Evolutionary conservation across 139 green algal genomes (phyloP).

Genomic region (Marvania coccoides): DNA sequence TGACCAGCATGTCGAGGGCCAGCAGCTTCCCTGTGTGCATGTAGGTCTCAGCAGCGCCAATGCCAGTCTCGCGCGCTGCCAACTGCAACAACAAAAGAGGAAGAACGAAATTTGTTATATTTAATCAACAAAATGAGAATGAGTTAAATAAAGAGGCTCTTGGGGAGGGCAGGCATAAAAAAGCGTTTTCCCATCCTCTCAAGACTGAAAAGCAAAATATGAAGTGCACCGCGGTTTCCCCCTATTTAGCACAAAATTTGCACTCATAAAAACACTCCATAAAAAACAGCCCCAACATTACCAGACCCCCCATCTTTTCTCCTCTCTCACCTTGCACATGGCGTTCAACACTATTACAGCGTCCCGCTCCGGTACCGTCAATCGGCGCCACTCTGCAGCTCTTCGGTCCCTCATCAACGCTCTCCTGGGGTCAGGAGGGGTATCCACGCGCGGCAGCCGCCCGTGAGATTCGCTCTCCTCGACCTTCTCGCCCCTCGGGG

Average conservation of each 20-base stretch:
- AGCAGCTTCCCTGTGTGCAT: constrained; percentile 80
- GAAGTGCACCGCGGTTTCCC: background rate
- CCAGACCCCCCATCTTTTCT: background rate
- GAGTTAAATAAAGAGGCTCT: no score
- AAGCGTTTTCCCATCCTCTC: background rate
- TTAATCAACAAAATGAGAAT: no score
- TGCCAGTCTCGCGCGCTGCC: constrained; percentile 43
- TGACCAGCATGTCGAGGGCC: constrained; percentile 88
- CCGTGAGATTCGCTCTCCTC: background rate
- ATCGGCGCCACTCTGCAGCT: constrained; percentile 22
- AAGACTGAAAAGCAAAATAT: background rate
- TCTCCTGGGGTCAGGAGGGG: constrained; percentile 31
- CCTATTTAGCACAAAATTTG: background rate
- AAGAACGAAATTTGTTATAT: background rate
- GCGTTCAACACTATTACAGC: constrained; percentile 75
- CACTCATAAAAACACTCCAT: constrained; percentile 23
- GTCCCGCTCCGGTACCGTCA: constrained; percentile 62
- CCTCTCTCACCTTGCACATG: constrained; percentile 70
- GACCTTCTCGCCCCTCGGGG: no score
- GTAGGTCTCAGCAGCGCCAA: constrained; percentile 54
- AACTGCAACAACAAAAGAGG: constrained; percentile 20
- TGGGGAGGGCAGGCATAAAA: background rate
- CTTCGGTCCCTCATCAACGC: constrained; percentile 35
- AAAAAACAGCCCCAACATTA: background rate
- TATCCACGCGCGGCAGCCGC: constrained; percentile 12